Conservation (phyloP, 805 yeast genomes). For the Saturnispora halmiae region DNA sequence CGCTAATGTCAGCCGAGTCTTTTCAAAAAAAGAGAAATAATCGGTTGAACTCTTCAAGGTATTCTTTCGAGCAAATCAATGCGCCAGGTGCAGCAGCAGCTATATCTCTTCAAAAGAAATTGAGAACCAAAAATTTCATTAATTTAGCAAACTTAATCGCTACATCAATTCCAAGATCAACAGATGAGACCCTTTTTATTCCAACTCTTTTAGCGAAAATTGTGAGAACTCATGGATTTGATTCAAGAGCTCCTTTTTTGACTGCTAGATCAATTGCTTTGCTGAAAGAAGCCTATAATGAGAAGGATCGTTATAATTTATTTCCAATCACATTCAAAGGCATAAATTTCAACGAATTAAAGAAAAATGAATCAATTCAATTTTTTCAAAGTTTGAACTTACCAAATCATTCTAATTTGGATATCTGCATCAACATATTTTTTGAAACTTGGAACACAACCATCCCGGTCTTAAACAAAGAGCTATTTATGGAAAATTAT, state of each 20-base stretch:
- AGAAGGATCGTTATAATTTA: slow-evolving; percentile 26
- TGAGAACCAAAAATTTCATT: slow-evolving; percentile 35
- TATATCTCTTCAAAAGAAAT: slow-evolving; percentile 40
- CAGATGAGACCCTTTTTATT: slow-evolving; percentile 68
- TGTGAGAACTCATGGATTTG: slow-evolving; percentile 62
- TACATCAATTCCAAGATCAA: slow-evolving; percentile 63
- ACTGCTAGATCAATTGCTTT: slow-evolving; percentile 67
- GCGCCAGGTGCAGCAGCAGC: slow-evolving; percentile 75
- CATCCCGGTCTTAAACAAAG: slow-evolving; percentile 61
- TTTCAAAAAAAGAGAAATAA: slow-evolving; percentile 12
- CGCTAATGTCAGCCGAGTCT: slow-evolving; percentile 15
- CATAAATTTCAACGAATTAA: slow-evolving; percentile 32
- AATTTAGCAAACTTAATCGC: slow-evolving; percentile 54
- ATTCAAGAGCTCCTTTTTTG: slow-evolving; percentile 58
- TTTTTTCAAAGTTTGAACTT: slow-evolving; percentile 38
- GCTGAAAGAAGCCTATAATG: slow-evolving; percentile 42
- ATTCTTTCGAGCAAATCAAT: slow-evolving; percentile 52
- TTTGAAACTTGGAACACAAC: slow-evolving; percentile 72
- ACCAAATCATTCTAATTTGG: slow-evolving; percentile 51
- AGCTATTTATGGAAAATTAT: slow-evolving; percentile 57
- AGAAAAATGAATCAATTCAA: slow-evolving; percentile 34
- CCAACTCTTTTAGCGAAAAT: slow-evolving; percentile 64
- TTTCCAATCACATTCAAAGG: slow-evolving; percentile 27
- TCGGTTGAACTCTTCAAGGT: slow-evolving; percentile 12
- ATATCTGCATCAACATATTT: slow-evolving; percentile 55